phyloP scores from a whole-genome alignment of 176 grass and related monocot species.

The Oropetium thomaeum region DNA sequence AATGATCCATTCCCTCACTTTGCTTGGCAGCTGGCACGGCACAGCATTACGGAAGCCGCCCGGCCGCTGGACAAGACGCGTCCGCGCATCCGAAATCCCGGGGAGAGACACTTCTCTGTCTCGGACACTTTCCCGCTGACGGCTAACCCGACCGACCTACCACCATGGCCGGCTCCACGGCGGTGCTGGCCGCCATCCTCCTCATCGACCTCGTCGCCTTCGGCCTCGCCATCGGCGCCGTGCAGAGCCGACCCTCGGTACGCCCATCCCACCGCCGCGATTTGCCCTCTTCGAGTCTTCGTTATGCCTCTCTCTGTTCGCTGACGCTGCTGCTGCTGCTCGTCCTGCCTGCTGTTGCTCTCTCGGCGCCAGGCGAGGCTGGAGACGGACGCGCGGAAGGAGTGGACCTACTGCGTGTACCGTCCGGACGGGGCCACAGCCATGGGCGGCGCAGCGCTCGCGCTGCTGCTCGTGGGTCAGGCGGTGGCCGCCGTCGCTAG shows the following conservation, averaged over 20 bases:
- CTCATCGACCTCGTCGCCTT: conserved; percentile 63
- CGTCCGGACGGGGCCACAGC: conserved; percentile 68
- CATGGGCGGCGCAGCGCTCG: conserved; percentile 57
- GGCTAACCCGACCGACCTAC: neutral
- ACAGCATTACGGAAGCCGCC: too few relatives aligned
- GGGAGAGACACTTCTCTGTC: too few relatives aligned
- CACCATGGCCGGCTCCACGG: conserved; percentile 56
- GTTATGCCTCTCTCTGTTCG: neutral
- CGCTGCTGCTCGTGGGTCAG: conserved; percentile 70
- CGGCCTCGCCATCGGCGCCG: conserved; percentile 73
- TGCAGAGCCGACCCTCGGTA: conserved; percentile 68
- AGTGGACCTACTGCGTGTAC: conserved; percentile 84
- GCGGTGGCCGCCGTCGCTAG: conserved; percentile 52
- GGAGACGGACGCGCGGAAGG: conserved; percentile 55
- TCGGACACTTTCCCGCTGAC: neutral
- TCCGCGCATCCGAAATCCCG: neutral
- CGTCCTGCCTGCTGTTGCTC: neutral
- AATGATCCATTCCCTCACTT: too few relatives aligned
- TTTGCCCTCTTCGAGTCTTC: neutral
- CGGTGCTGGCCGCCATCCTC: conserved; percentile 51
- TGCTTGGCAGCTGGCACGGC: too few relatives aligned
- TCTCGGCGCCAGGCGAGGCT: conserved; percentile 46
- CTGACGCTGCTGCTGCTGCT: neutral
- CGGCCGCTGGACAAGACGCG: neutral
- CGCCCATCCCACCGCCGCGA: neutral